These are phyloP conservation scores for Kwoniella heveanensis DNA, from an alignment of 768 basidiomycete species.

Conservation along the genomic window DNA sequence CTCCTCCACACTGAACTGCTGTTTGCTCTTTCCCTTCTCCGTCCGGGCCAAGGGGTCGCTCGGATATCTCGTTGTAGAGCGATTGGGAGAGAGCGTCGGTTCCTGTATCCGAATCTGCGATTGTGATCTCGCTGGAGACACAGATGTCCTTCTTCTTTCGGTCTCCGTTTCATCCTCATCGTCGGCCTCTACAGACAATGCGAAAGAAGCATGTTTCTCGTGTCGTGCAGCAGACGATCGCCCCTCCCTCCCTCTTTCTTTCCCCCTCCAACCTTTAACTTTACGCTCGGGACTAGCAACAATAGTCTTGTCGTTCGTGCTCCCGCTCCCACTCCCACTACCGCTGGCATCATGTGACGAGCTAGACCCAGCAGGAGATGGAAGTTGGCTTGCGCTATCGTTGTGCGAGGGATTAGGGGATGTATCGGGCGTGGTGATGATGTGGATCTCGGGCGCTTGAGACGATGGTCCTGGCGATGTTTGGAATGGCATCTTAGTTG, in stretches of 20 bases:
- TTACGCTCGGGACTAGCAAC: not conserved
- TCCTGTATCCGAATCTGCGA: not conserved
- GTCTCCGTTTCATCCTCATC: not conserved
- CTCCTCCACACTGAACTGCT: not conserved
- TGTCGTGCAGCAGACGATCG: not conserved
- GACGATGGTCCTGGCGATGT: slow-evolving; percentile 11
- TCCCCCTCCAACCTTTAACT: too few species aligned
- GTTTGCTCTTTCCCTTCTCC: not conserved
- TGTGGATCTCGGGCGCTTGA: slow-evolving; percentile 16
- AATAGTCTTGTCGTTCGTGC: not conserved
- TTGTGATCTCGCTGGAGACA: not conserved
- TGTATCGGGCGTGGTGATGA: slow-evolving; percentile 10
- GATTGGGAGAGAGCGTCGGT: not conserved
- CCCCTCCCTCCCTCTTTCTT: not conserved
- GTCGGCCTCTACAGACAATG: slow-evolving; percentile 6
- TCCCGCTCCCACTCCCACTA: too few species aligned
- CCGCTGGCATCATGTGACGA: not conserved
- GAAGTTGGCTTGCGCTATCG: not conserved
- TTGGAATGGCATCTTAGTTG: slow-evolving; percentile 12
- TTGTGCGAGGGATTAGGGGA: slow-evolving; percentile 1
- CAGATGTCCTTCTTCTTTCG: not conserved
- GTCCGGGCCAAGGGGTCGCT: not conserved
- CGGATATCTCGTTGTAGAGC: not conserved
- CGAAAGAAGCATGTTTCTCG: slow-evolving; percentile 16
- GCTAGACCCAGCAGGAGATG: not conserved